Conservation (phyloP, 73 alveolate species). For the Uronychia setigera region DNA sequence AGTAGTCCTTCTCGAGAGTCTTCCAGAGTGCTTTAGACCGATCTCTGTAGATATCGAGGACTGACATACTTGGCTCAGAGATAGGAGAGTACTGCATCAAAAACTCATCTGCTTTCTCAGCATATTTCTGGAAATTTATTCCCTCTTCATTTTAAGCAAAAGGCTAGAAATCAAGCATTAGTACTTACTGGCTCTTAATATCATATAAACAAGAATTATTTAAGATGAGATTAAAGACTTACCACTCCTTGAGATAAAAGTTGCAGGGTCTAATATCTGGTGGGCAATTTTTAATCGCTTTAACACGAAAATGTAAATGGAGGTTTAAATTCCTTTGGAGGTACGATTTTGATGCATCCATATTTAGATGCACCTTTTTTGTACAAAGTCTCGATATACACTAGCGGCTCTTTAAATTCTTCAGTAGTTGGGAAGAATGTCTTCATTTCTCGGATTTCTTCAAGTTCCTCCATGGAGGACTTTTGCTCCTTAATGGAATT, state of each 20-base stretch:
- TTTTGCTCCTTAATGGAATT: constrained; percentile 50
- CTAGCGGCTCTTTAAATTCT: constrained; percentile 64
- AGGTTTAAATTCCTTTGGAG: constrained; percentile 60
- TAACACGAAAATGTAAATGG: constrained; percentile 20
- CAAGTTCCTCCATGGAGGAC: constrained; percentile 27
- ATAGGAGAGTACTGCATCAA: constrained; percentile 4
- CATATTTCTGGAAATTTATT: constrained; percentile 45
- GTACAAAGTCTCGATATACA: constrained; percentile 60
- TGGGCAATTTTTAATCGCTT: constrained; percentile 56
- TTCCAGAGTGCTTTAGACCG: constrained; percentile 19
- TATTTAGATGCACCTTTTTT: constrained; percentile 31
- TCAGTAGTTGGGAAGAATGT: constrained; percentile 40
- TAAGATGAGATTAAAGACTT: constrained; percentile 35
- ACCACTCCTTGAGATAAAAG: constrained; percentile 74
- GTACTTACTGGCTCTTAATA: too few species aligned
- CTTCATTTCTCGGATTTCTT: constrained; percentile 36
- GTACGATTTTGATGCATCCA: constrained; percentile 70
- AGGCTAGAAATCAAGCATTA: constrained; percentile 27
- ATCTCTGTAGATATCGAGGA: constrained; percentile 6
- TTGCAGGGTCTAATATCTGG: constrained; percentile 59
- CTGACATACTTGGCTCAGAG: constrained; percentile 15
- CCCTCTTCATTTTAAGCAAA: constrained; percentile 53
- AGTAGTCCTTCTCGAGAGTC: constrained; percentile 68
- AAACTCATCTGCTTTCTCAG: constrained; percentile 38
- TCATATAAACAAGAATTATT: too few species aligned